Conservation (phyloP, 2,329 filamentous ascomycete genomes). For the Cladophialophora bantiana region DNA sequence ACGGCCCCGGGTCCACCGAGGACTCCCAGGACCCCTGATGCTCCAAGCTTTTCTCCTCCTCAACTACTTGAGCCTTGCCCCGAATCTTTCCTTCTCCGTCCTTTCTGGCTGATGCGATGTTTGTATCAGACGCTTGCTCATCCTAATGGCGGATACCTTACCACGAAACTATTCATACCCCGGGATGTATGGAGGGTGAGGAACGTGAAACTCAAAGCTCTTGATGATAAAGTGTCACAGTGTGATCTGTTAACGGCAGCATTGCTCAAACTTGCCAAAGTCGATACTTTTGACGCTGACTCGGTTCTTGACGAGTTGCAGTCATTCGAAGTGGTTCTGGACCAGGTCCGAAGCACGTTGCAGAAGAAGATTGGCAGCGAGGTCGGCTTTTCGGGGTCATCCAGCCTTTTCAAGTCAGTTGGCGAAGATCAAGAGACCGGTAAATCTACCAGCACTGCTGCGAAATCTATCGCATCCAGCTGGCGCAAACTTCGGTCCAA, state of each 20-base stretch:
- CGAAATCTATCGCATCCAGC: constrained; percentile 80
- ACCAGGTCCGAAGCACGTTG: constrained; percentile 79
- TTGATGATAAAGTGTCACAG: constrained; percentile 93
- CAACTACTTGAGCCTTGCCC: constrained; percentile 89
- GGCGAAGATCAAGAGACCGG: constrained; percentile 57
- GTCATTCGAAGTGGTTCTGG: constrained; percentile 80
- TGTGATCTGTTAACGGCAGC: constrained; percentile 92
- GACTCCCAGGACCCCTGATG: constrained; percentile 65
- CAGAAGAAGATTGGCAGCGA: constrained; percentile 89
- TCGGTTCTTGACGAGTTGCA: constrained; percentile 95
- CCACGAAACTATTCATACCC: constrained; percentile 88
- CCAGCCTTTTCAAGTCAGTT: constrained; percentile 74
- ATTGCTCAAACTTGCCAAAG: constrained; percentile 78
- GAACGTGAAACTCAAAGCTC: constrained; percentile 85
- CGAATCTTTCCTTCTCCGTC: constrained; percentile 84
- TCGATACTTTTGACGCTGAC: constrained; percentile 90
- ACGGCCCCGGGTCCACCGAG: constrained; percentile 68
- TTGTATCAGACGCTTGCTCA: constrained; percentile 92
- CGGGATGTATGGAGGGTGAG: constrained; percentile 93
- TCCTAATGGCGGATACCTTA: constrained; percentile 88
- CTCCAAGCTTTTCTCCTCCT: constrained; percentile 63
- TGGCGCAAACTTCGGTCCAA: constrained; percentile 92
- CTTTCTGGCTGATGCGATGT: constrained; percentile 97
- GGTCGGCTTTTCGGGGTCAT: constrained; percentile 79
- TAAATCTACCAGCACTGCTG: constrained; percentile 66